Evolutionary conservation across 345 rosid genomes (phyloP).

Genomic region (Kernera saxatilis): DNA sequence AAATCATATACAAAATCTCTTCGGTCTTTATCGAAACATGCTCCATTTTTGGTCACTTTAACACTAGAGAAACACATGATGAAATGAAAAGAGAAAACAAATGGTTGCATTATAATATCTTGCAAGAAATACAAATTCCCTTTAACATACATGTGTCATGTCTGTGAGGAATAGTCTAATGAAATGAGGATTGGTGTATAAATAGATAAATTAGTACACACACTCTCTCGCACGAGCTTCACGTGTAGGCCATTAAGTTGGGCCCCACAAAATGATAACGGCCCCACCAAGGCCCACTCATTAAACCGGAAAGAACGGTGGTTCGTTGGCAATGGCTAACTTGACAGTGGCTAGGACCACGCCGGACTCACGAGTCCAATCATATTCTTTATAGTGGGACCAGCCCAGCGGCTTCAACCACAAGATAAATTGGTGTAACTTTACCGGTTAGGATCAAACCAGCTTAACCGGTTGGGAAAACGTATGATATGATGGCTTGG

Average conservation of each 20-base stretch:
- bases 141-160: neutral
- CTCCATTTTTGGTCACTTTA: neutral
- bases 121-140: neutral
- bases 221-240: constrained; percentile 18
- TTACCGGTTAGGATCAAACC: constrained; percentile 15
- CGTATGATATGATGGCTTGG: too few relatives aligned
- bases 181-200: constrained; percentile 1
- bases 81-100: neutral
- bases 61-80: neutral
- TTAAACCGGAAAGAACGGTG: constrained; percentile 22
- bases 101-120: neutral
- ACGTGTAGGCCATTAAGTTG: constrained; percentile 22
- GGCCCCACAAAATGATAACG: constrained; percentile 8
- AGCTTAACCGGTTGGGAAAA: constrained; percentile 13
- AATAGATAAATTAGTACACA: neutral
- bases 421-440: constrained; percentile 10
- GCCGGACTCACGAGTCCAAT: constrained; percentile 29
- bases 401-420: constrained; percentile 22
- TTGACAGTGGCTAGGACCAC: constrained; percentile 36
- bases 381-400: constrained; percentile 24
- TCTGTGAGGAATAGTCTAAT: neutral
- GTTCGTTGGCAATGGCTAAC: constrained; percentile 28
- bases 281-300: constrained; percentile 6
- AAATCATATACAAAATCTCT: neutral
- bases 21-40: neutral